Evolutionary conservation across 192 early-diverging fungal species (phyloP).

Genomic region (Globomyces pollinis-pini): DNA sequence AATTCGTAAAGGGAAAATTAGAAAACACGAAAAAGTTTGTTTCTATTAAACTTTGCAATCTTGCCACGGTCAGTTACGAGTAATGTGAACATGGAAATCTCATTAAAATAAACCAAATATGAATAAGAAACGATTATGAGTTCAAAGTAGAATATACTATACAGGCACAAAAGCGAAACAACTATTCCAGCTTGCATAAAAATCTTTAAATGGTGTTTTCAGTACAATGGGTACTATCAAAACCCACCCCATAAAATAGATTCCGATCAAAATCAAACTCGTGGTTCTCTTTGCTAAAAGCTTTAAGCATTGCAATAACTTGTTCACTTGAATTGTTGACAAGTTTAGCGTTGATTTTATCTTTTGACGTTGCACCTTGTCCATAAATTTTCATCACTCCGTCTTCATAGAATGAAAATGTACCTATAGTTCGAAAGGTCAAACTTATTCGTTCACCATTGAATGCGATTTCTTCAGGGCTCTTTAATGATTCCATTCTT

Average conservation of each 20-base stretch:
- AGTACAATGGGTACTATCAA: slow-evolving; percentile 4
- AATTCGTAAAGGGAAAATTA: no score
- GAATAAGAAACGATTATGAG: no score
- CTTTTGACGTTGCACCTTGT: slow-evolving; percentile 4
- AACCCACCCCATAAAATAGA: neutral
- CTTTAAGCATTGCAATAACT: neutral
- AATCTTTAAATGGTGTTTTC: no score
- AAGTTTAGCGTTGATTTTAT: neutral
- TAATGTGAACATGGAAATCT: no score
- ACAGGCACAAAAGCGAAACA: no score
- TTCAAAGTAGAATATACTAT: no score
- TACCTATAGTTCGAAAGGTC: slow-evolving; percentile 4
- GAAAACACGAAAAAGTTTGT: no score
- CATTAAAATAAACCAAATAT: no score
- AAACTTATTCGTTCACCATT: slow-evolving; percentile 2
- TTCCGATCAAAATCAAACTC: neutral
- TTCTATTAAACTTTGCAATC: no score
- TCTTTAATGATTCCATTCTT: neutral
- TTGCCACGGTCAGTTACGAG: no score
- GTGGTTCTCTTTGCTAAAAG: slow-evolving; percentile 7
- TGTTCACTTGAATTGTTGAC: neutral
- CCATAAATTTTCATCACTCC: neutral
- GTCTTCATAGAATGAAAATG: neutral
- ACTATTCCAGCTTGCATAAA: no score
- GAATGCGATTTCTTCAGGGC: neutral